Evolutionary conservation across 306 rosid genomes (phyloP).

Genomic region (Cicer cuneatum): DNA sequence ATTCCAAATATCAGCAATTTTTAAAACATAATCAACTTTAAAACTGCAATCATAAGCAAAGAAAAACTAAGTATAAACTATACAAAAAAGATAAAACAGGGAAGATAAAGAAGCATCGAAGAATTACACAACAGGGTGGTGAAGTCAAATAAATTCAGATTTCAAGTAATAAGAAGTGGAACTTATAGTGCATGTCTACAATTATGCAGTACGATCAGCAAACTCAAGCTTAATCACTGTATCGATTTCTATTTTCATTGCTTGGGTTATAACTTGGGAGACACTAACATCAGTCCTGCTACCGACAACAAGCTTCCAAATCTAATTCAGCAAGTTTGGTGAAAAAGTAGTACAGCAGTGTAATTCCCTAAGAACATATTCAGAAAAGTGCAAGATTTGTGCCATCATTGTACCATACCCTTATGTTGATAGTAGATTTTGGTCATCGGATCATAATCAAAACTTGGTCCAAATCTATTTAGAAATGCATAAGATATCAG

Average conservation of each 20-base stretch:
- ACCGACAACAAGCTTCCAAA: slow-evolving; percentile 11
- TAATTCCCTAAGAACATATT: not conserved
- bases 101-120: slow-evolving; percentile 13
- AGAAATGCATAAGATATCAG: not conserved
- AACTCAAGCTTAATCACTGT: slow-evolving; percentile 1
- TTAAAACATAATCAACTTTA: slow-evolving; percentile 6
- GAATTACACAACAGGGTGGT: not conserved
- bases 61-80: slow-evolving; percentile 12
- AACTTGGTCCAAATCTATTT: not conserved
- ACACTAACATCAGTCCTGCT: not conserved
- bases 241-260: slow-evolving; percentile 7
- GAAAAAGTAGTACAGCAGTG: slow-evolving; percentile 1
- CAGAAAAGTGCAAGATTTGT: slow-evolving; percentile 1
- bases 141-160: slow-evolving; percentile 9
- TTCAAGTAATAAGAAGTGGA: not conserved
- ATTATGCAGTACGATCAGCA: not conserved
- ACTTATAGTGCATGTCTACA: slow-evolving; percentile 2
- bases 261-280: not conserved
- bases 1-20: slow-evolving; percentile 22
- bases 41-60: slow-evolving; percentile 29
- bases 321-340: not conserved
- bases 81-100: not conserved
- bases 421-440: not conserved
- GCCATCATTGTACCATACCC: not conserved
- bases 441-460: slow-evolving; percentile 1